These are phyloP conservation scores for Sonneratia alba DNA, from an alignment of 345 rosid species.

Conservation along the genomic window DNA sequence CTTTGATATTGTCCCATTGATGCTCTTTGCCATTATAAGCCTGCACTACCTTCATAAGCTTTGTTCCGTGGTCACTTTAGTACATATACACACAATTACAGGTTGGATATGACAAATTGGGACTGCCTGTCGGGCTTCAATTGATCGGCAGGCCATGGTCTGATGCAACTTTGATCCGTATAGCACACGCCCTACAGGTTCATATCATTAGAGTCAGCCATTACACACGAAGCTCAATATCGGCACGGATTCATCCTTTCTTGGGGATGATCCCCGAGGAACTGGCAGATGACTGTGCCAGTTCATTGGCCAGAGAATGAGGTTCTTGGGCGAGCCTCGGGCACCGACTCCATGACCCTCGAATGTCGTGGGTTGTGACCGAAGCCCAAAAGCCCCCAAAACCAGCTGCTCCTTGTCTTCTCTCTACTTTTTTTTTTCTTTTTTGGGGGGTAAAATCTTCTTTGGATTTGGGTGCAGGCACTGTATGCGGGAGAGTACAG, in stretches of 20 bases:
- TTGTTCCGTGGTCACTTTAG: neutral
- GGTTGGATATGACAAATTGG: slow-evolving; percentile 62
- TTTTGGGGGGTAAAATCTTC: neutral
- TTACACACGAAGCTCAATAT: neutral
- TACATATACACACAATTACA: slow-evolving; percentile 2
- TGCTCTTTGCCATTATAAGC: neutral
- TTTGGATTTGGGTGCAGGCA: slow-evolving; percentile 22
- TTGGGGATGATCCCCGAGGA: too few relatives aligned
- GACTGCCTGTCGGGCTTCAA: slow-evolving; percentile 65
- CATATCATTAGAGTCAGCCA: neutral
- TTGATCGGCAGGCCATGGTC: slow-evolving; percentile 78
- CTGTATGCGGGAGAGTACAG: slow-evolving; percentile 25
- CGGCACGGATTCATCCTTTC: too few relatives aligned
- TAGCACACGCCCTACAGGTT: slow-evolving; percentile 64
- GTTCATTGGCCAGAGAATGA: too few relatives aligned
- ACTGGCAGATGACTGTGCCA: too few relatives aligned
- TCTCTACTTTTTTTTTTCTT: neutral
- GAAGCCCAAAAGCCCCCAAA: neutral
- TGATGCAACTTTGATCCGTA: slow-evolving; percentile 46
- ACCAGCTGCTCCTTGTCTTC: neutral
- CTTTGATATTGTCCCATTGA: neutral
- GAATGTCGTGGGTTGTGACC: neutral
- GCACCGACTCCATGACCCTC: too few relatives aligned
- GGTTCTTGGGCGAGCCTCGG: too few relatives aligned
- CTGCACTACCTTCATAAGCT: neutral